Conservation (phyloP, 1,284 basidiomycete genomes). For the Malassezia nana region DNA sequence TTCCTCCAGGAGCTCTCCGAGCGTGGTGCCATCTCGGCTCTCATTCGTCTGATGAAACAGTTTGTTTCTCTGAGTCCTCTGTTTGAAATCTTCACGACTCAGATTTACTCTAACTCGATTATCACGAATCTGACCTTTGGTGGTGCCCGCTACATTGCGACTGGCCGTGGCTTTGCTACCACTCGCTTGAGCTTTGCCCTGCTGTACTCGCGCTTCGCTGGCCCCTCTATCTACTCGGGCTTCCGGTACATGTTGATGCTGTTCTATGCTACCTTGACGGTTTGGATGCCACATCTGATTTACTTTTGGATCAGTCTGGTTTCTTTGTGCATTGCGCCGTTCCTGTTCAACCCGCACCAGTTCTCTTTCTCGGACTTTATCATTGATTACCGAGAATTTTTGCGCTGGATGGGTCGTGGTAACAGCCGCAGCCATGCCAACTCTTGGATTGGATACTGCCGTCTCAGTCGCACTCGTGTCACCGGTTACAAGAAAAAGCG, state of each 20-base stretch:
- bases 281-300: conserved; percentile 48
- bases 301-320: conserved; percentile 48
- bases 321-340: conserved; percentile 45
- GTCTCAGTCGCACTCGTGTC: conserved; percentile 46
- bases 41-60: conserved; percentile 46
- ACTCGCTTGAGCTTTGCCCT: conserved; percentile 45
- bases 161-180: conserved; percentile 47
- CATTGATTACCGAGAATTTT: conserved; percentile 49
- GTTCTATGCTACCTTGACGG: conserved; percentile 46
- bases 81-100: conserved; percentile 48
- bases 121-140: conserved; percentile 47
- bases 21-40: conserved; percentile 44
- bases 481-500: conserved; percentile 49
- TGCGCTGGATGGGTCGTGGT: conserved; percentile 48
- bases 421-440: conserved; percentile 48
- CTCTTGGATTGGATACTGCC: conserved; percentile 49
- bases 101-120: conserved; percentile 48
- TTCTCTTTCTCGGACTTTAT: conserved; percentile 46
- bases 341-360: conserved; percentile 49
- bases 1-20: conserved; percentile 48
- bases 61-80: conserved; percentile 45
- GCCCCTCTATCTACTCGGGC: conserved; percentile 47
- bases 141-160: conserved; percentile 49
- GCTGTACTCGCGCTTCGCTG: conserved; percentile 47
- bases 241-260: conserved; percentile 43